phyloP scores from a whole-genome alignment of 2,329 filamentous ascomycete genomes.

The Graphilbum ipis-grandicollis region DNA sequence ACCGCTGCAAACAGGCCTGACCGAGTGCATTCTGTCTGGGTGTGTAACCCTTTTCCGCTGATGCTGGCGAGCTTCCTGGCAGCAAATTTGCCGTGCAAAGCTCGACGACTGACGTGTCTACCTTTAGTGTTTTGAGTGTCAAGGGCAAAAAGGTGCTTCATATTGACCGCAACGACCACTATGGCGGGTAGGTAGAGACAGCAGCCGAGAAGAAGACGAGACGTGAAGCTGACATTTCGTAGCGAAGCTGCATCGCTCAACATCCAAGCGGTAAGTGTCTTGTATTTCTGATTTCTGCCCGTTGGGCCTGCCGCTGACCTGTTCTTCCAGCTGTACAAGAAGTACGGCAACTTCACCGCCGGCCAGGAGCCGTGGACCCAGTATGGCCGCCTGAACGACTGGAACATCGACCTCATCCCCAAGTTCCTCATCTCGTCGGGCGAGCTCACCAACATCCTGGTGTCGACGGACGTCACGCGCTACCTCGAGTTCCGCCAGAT shows the following conservation, averaged over 20 bases:
- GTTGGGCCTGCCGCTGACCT: too few relatives aligned
- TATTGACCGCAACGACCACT: constrained; percentile 97
- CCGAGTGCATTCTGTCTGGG: constrained; percentile 98
- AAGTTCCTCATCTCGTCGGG: constrained; percentile 98
- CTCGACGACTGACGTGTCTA: not conserved
- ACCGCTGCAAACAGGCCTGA: constrained; percentile 56
- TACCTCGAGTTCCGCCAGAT: constrained; percentile 92
- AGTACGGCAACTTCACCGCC: constrained; percentile 65
- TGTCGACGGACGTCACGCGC: constrained; percentile 80
- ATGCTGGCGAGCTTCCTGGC: not conserved
- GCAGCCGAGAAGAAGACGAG: not conserved
- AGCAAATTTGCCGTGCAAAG: not conserved
- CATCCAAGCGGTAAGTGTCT: constrained; percentile 61
- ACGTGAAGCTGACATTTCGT: too few relatives aligned
- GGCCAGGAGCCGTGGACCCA: constrained; percentile 95
- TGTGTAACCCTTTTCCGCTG: constrained; percentile 24
- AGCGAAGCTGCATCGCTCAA: constrained; percentile 94
- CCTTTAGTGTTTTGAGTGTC: constrained; percentile 70
- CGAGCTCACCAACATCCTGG: constrained; percentile 95
- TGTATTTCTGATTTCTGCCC: not conserved
- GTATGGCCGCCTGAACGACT: constrained; percentile 91
- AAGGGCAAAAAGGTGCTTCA: constrained; percentile 99
- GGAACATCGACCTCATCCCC: constrained; percentile 97
- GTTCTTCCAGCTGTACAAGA: constrained; percentile 71
- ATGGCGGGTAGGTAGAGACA: constrained; percentile 61